Base-by-base conservation (phyloP, 148 eudicot genomes). In the Nyssa sinensis region DNA sequence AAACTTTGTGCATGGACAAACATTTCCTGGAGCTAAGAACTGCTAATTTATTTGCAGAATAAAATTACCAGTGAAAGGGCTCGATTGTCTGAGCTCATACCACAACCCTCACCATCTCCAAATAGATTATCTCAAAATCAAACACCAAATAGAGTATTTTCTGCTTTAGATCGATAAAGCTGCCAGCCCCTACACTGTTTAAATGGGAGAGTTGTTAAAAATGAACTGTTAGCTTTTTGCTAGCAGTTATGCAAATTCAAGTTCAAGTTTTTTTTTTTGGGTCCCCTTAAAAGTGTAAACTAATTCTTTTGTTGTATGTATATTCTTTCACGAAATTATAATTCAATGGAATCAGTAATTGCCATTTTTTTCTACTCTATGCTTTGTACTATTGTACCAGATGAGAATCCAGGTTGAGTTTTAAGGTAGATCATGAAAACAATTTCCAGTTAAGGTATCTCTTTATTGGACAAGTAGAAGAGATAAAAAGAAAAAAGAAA, bases 101-200 rank as follows among this genome's bases (percentile, higher is more conserved):
- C 89, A 79, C 86, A 79, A 63, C 30, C 84, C 72, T 84, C 93
- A 28, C 86, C 92, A 53, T 70, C 78, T 47, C 78, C 86, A 39
- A 86, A 72, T 74, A 84, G 88, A 74, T 67, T 34, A 13, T 76
- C 88, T 59, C 92, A 79, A 24, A 77, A 80, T 69, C 85, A 91
- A 78, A n/a, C n/a, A n/a, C n/a, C n/a, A n/a, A n/a, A n/a, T n/a
- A n/a, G n/a, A n/a, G 90, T 78, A 79, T 84, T 92, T 78, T 86
- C 97, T 57, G 71, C 85, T 47, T 78, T 86, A 28, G 95, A 94
- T 74, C 79, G 98, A 71, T 94, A 81, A 79, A 47, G 67, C 47
- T n/a, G n/a, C n/a, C n/a, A n/a, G n/a, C n/a, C 21, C 39, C 21
- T 61, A 6, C 29, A 55, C 7, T 55, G 24, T 13, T 55, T 53